Percentiles rank a stretch among this genome's conserved stretches.
Evolutionary conservation across 768 basidiomycete species (phyloP).

Genomic region (Vararia minispora): DNA sequence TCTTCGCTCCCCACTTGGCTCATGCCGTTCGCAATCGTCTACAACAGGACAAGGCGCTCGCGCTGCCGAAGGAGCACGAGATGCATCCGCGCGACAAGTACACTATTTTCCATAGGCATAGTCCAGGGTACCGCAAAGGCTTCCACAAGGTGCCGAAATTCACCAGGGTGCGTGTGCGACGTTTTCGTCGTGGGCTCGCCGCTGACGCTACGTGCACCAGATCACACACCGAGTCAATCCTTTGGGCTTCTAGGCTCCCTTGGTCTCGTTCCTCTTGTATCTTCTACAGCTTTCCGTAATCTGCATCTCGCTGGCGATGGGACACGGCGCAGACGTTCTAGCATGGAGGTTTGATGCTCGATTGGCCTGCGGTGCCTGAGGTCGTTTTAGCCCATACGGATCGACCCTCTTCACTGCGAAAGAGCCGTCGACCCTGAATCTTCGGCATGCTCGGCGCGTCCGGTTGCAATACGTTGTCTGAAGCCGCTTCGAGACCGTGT

Average conservation of each 20-base stretch:
- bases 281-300: neutral
- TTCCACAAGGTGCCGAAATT: constrained; percentile 98
- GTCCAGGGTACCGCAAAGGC: constrained; percentile 77
- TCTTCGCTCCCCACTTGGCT: neutral
- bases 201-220: constrained; percentile 27
- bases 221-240: constrained; percentile 82
- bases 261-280: neutral
- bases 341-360: too few species aligned
- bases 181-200: neutral
- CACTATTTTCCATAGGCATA: constrained; percentile 69
- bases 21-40: too few species aligned
- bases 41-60: constrained; percentile 57
- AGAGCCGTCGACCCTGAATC: too few species aligned
- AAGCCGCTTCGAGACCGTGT: too few species aligned
- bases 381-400: too few species aligned
- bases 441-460: too few species aligned
- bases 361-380: too few species aligned
- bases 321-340: too few species aligned
- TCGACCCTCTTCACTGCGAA: too few species aligned
- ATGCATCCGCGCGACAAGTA: constrained; percentile 94
- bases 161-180: constrained; percentile 58
- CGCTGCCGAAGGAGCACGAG: constrained; percentile 86
- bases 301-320: too few species aligned
- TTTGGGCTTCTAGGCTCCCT: constrained; percentile 59
- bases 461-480: too few species aligned